A percentile compares a stretch with the other conserved stretches of the same genome.
Evolutionary conservation across 495 filamentous ascomycete species (phyloP).

Genomic region (Chaetomium tenue): DNA sequence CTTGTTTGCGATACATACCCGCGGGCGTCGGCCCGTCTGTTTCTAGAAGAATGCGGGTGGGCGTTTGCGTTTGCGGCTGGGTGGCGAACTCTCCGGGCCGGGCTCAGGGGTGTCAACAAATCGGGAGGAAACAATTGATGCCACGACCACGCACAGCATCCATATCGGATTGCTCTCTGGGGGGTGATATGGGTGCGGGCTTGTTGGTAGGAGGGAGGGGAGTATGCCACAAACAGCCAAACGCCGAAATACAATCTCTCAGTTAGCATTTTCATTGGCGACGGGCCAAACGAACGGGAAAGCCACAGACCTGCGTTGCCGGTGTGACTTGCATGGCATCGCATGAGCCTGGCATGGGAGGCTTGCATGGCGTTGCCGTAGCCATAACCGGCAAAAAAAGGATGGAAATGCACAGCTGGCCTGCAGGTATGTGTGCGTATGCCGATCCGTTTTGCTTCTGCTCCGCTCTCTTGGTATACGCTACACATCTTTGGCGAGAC

Average conservation of each 20-base stretch:
- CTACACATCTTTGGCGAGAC: neutral
- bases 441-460: neutral
- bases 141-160: neutral
- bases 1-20: slow-evolving; percentile 2
- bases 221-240: too few species aligned
- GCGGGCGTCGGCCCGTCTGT: neutral
- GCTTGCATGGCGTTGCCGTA: slow-evolving; percentile 3
- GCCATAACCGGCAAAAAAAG: neutral
- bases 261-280: neutral
- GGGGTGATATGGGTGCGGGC: neutral
- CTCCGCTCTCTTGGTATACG: neutral
- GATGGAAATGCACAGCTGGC: neutral
- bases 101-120: slow-evolving; percentile 6
- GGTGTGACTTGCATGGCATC: slow-evolving; percentile 6
- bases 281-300: neutral
- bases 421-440: neutral
- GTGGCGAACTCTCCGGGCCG: neutral
- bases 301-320: neutral
- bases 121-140: neutral
- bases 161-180: neutral
- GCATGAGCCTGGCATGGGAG: neutral
- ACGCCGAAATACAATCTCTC: neutral
- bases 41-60: neutral
- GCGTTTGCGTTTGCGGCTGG: neutral
- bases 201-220: too few species aligned